A percentile compares a stretch with the other conserved stretches of the same genome.
Conservation (phyloP, 169 alveolate genomes). For the Eimeria tenella region DNA sequence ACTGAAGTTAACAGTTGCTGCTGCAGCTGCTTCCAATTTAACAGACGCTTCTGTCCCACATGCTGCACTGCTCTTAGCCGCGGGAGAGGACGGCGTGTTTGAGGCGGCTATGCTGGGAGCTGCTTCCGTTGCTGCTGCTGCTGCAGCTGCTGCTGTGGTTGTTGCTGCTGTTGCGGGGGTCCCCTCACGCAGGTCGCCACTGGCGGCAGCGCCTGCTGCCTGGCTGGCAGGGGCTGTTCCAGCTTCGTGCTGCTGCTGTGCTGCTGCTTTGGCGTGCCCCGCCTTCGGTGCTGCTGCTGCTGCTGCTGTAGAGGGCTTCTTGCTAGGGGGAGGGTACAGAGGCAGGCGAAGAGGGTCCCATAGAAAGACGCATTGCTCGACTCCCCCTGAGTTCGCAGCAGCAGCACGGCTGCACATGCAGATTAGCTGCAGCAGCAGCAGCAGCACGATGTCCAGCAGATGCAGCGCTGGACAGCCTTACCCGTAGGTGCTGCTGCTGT, state of each 20-base stretch:
- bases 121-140: slow-evolving; percentile 21
- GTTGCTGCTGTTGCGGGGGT: slow-evolving; percentile 6
- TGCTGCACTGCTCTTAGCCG: background rate
- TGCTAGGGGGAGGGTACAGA: slow-evolving; percentile 51
- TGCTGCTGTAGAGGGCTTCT: slow-evolving; percentile 19
- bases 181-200: background rate
- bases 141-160: slow-evolving; percentile 15
- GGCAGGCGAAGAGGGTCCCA: slow-evolving; percentile 76
- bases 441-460: background rate
- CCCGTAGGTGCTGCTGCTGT: slow-evolving; percentile 6
- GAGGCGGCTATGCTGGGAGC: background rate
- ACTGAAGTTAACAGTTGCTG: background rate
- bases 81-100: background rate
- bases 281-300: slow-evolving; percentile 12
- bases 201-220: background rate
- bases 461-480: background rate
- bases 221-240: background rate
- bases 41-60: background rate
- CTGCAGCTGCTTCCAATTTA: background rate
- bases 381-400: slow-evolving; percentile 66
- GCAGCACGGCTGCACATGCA: slow-evolving; percentile 11
- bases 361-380: slow-evolving; percentile 69
- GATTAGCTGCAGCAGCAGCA: slow-evolving; percentile 24
- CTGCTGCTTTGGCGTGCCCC: slow-evolving; percentile 33
- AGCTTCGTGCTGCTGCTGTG: slow-evolving; percentile 9